Percentiles rank a stretch among this genome's conserved stretches.
Conservation (phyloP, 495 filamentous ascomycete species). For the Glarea lozoyensis region DNA sequence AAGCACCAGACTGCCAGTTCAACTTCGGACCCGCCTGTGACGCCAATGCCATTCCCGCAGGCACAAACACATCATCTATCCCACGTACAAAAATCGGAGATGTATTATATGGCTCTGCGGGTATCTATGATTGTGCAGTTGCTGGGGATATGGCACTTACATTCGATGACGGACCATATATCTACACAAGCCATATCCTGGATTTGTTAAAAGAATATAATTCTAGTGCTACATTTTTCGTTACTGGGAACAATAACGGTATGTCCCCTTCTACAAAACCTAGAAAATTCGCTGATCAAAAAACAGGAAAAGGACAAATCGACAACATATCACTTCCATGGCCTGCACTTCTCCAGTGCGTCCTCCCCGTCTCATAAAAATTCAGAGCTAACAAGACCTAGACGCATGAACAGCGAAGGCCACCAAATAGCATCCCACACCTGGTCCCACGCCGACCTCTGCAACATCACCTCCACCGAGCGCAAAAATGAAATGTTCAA, state of each 20-base stretch:
- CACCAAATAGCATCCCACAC: conserved; percentile 71
- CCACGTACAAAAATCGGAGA: conserved; percentile 49
- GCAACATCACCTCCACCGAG: conserved; percentile 37
- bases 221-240: conserved; percentile 60
- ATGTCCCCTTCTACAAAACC: conserved; percentile 35
- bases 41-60: conserved; percentile 52
- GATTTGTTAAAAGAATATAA: conserved; percentile 48
- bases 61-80: conserved; percentile 50
- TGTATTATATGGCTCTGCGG: conserved; percentile 49
- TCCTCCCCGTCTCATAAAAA: neutral
- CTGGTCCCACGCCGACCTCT: conserved; percentile 62
- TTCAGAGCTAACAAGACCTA: conserved; percentile 13
- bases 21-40: conserved; percentile 60
- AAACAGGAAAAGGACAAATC: conserved; percentile 14
- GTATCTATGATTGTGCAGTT: conserved; percentile 55
- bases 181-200: conserved; percentile 52
- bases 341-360: conserved; percentile 10
- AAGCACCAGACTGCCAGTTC: conserved; percentile 60
- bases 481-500: conserved; percentile 52
- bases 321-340: conserved; percentile 4
- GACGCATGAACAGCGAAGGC: conserved; percentile 48
- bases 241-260: conserved; percentile 34
- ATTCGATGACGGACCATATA: conserved; percentile 61
- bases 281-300: conserved; percentile 37
- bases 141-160: conserved; percentile 46